Conservation (phyloP, 306 rosid species). For the Lathyrus sativus region DNA sequence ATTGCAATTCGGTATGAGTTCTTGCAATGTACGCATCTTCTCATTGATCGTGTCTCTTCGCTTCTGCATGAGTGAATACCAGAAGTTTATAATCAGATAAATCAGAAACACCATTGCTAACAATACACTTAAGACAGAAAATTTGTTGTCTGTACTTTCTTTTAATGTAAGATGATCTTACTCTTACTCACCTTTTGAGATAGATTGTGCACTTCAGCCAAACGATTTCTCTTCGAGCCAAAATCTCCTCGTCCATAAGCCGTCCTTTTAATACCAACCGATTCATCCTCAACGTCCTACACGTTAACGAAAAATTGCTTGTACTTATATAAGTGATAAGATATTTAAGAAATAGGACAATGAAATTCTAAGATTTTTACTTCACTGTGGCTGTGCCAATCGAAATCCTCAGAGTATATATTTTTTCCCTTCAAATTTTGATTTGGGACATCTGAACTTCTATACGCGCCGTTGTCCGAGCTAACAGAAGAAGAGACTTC, state of each 20-base stretch:
- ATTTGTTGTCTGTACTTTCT: not conserved
- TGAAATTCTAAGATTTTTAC: slow-evolving; percentile 43
- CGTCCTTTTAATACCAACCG: slow-evolving; percentile 54
- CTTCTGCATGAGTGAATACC: slow-evolving; percentile 52
- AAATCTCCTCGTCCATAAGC: slow-evolving; percentile 41
- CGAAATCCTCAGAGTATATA: slow-evolving; percentile 64
- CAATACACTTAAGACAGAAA: slow-evolving; percentile 3
- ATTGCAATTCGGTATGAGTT: slow-evolving; percentile 91
- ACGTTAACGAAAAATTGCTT: slow-evolving; percentile 5
- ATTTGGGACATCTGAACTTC: slow-evolving; percentile 50
- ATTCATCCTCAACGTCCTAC: slow-evolving; percentile 80
- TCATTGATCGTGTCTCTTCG: slow-evolving; percentile 87
- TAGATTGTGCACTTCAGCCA: slow-evolving; percentile 87
- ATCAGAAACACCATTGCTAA: slow-evolving; percentile 31
- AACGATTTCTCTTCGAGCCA: slow-evolving; percentile 78
- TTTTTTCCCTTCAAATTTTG: slow-evolving; percentile 56
- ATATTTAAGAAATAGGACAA: slow-evolving; percentile 21
- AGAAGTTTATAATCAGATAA: slow-evolving; percentile 30
- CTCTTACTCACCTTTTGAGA: slow-evolving; percentile 79
- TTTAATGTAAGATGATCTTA: slow-evolving; percentile 20
- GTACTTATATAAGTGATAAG: slow-evolving; percentile 16
- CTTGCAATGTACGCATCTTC: slow-evolving; percentile 89
- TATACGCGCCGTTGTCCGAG: slow-evolving; percentile 67
- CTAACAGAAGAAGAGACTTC: slow-evolving; percentile 75
- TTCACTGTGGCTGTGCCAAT: slow-evolving; percentile 80